Base-by-base conservation (phyloP, 2,329 filamentous ascomycete genomes). In the Trichophyton rubrum region DNA sequence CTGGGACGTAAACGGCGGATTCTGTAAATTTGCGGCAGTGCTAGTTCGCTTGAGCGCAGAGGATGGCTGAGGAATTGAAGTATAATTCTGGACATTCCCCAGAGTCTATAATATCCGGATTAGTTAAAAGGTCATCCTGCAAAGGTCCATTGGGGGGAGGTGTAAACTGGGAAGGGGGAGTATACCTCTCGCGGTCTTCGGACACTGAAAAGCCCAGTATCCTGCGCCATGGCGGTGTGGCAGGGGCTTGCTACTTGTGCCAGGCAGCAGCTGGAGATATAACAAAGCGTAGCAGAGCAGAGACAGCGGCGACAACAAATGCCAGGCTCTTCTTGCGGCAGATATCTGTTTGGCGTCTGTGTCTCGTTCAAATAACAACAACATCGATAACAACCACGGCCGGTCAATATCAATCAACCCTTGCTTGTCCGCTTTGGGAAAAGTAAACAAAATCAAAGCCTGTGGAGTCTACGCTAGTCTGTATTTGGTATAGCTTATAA, bases 31-130 rank as follows among this genome's bases (percentile, higher is more conserved):
- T 64, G 84, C 85, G 67, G 85, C 85, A 11, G 90, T 91, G 70
- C 85, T 93, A 33, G 89, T 88, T 73, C 93, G 89, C 79, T 99
- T 99, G 82, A 99, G 87, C 45, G 90, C 89, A 45, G 92, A 97
- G 30, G 88, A 82, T 7, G 93, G 92, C 76, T 95, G 90, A 20
- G 93, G 93, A 64, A 99, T 89, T 22, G 85, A 84, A 20, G 88
- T 88, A 73, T 90, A 92, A 73, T 86, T 84, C 72, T 85, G 92
- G 70, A 96, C 85, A 66, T 85, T 86, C 65, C 87, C 91, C 62
- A 97, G 83, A 59, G 93, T 96, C 90, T 75, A 61, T 9, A 61
- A 56, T 40, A n/a, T 33, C 3, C 27, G 20, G 6, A 8, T 27
- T 35, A 55, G 51, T 55, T 55, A 51, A 22, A 13, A 11, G 1